Base-by-base conservation (phyloP, 106 monocot species). In the Phalaenopsis aphrodite region DNA sequence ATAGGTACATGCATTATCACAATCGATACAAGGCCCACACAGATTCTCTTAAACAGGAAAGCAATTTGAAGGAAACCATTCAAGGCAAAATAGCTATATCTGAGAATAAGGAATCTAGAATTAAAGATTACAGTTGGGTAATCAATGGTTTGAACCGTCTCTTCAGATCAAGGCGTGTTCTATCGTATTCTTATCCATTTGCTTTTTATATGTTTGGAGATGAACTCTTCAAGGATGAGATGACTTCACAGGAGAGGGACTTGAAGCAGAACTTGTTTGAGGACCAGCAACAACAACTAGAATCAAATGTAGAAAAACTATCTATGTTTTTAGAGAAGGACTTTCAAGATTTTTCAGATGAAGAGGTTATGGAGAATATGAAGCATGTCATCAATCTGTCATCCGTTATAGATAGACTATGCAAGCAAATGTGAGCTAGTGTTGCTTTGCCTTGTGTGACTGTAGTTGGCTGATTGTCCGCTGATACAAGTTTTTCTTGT, bases 191-290 rank as follows among this genome's bases (percentile, higher is more conserved):
- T 3, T 97, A 94, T 72, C 92, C 94, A 9, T 97, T 97, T 89
- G 94, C 94, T 64, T 94, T 87, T 58, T 94, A 90, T 82, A 94
- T 97, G 94, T 97, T 97, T 87, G 94, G 97, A 4, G 89, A 97
- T 84, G 97, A 97, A 49, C 81, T 97, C 81, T 97, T 94, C 78
- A 90, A 92, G 79, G 94, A 90, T 84, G 94, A 97, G 81, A 94
- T 97, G 94, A 92, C 88, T 55, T 71, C 82, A 15, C 48, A 89
- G 79, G 89, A 90, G 46, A 97, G 87, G 65, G 94, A 92, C 55
- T 38, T 97, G 83, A 94, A 90, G 75, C 88, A 92, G 72, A 90
- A 92, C 73, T 78, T 97, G 49, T 97, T 97, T 87, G 97, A 97
- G 80, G 97, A 94, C 56, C 94, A 97, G 80, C 97, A 97, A 41